Conservation (phyloP, 2,329 filamentous ascomycete genomes). For the Pseudopyricularia javanii region DNA sequence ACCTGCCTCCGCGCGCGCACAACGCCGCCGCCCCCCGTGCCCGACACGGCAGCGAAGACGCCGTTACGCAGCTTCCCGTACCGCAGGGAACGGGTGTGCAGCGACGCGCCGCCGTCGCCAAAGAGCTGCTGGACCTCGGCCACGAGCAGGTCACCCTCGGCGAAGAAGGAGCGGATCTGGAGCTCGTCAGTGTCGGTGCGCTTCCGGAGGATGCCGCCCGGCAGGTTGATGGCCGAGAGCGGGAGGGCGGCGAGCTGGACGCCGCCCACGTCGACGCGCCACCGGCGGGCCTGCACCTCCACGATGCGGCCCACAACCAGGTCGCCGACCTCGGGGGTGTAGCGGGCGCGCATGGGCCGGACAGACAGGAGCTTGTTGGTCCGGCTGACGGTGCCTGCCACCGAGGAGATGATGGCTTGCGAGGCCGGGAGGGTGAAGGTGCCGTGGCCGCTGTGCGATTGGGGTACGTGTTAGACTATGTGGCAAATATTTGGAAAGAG, state of each 20-base stretch:
- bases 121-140: conserved; percentile 90
- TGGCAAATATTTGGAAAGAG: no score
- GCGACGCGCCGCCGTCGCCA: conserved; percentile 69
- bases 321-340: conserved; percentile 92
- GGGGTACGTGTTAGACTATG: neutral
- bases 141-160: conserved; percentile 84
- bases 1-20: conserved; percentile 76
- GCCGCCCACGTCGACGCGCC: conserved; percentile 89
- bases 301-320: conserved; percentile 87
- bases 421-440: conserved; percentile 59
- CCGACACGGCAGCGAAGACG: conserved; percentile 70
- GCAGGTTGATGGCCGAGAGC: conserved; percentile 84
- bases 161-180: conserved; percentile 95
- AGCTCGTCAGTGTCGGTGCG: conserved; percentile 93
- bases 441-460: conserved; percentile 74
- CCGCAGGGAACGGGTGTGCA: conserved; percentile 83
- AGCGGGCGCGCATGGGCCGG: conserved; percentile 78
- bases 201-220: conserved; percentile 81
- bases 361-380: conserved; percentile 97
- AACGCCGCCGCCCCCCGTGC: conserved; percentile 75
- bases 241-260: conserved; percentile 76
- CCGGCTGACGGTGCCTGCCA: conserved; percentile 80
- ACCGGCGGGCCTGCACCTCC: conserved; percentile 84
- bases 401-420: conserved; percentile 70
- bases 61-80: conserved; percentile 96